Evolutionary conservation across 2,329 filamentous ascomycete genomes (phyloP).

Genomic region (Fusarium clavum): DNA sequence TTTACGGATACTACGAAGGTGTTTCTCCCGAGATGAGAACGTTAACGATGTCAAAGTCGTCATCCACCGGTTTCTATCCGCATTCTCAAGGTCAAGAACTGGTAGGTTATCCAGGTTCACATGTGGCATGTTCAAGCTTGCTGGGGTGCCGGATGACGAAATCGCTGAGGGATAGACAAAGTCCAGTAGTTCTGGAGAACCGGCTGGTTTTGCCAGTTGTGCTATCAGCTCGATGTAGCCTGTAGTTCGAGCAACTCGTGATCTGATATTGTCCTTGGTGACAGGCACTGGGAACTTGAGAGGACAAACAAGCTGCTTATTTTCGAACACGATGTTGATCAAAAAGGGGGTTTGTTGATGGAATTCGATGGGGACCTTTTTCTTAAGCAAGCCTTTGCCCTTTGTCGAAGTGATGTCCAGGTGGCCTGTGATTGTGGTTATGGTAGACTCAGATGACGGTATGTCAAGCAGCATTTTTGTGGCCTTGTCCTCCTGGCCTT

Average conservation of each 20-base stretch:
- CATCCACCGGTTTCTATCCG: constrained; percentile 54
- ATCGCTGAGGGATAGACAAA: constrained; percentile 55
- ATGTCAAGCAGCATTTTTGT: constrained; percentile 49
- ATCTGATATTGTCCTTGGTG: constrained; percentile 50
- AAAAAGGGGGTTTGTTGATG: constrained; percentile 55
- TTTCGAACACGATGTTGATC: constrained; percentile 56
- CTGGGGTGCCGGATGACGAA: constrained; percentile 47
- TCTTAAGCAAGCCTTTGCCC: constrained; percentile 52
- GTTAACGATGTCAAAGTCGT: constrained; percentile 53
- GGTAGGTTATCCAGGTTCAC: constrained; percentile 60
- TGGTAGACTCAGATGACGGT: constrained; percentile 44
- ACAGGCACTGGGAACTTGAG: constrained; percentile 58
- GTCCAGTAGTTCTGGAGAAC: constrained; percentile 43
- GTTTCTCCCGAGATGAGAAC: constrained; percentile 58
- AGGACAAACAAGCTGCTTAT: constrained; percentile 47
- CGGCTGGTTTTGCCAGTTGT: constrained; percentile 43
- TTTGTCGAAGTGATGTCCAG: constrained; percentile 53
- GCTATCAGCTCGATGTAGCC: constrained; percentile 60
- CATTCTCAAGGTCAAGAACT: constrained; percentile 54
- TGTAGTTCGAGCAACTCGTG: constrained; percentile 58
- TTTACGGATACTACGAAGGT: constrained; percentile 47
- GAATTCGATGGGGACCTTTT: constrained; percentile 54
- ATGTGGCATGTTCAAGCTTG: constrained; percentile 54
- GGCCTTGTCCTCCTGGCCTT: constrained; percentile 35
- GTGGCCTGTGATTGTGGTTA: constrained; percentile 55